Evolutionary conservation across 2,329 filamentous ascomycete species (phyloP).

Genomic region (Leptographium flavum): DNA sequence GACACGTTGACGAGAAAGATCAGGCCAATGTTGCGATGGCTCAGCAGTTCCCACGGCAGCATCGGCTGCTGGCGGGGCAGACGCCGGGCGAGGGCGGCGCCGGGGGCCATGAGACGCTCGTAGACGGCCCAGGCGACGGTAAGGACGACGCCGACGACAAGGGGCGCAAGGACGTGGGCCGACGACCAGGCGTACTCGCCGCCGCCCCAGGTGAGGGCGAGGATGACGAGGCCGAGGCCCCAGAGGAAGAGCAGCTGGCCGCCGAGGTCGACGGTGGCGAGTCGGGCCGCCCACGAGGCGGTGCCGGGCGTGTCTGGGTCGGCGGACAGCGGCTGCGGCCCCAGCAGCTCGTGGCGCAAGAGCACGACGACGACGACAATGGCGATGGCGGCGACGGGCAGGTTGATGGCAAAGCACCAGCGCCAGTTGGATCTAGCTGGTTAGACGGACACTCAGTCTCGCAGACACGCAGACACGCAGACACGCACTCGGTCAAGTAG

Average conservation of each 20-base stretch:
- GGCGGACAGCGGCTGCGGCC: constrained; percentile 23
- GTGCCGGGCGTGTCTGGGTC: constrained; percentile 14
- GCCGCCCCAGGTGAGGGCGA: constrained; percentile 42
- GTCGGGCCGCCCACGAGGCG: constrained; percentile 17
- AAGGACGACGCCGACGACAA: constrained; percentile 29
- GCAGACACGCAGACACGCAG: too few relatives aligned
- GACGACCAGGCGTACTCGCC: constrained; percentile 36
- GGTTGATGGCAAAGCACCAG: constrained; percentile 52
- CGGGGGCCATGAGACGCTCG: constrained; percentile 39
- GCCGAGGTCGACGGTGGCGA: constrained; percentile 40
- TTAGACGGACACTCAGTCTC: too few relatives aligned
- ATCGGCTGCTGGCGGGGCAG: constrained; percentile 38
- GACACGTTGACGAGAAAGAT: constrained; percentile 48
- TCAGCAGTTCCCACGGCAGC: constrained; percentile 47
- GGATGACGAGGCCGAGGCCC: constrained; percentile 37
- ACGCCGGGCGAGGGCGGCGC: constrained; percentile 26
- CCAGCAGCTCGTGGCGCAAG: constrained; percentile 42
- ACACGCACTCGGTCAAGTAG: constrained; percentile 32
- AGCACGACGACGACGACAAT: constrained; percentile 40
- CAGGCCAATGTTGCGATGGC: constrained; percentile 42
- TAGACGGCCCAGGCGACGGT: constrained; percentile 31
- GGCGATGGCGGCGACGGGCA: constrained; percentile 38
- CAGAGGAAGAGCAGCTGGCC: constrained; percentile 42
- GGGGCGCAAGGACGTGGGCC: constrained; percentile 31
- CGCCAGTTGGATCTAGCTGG: constrained; percentile 50